Evolutionary conservation across 2,329 filamentous ascomycete genomes (phyloP), one percentile per base, ranked within the genome.

Genomic region (Fusarium chlamydosporum): DNA sequence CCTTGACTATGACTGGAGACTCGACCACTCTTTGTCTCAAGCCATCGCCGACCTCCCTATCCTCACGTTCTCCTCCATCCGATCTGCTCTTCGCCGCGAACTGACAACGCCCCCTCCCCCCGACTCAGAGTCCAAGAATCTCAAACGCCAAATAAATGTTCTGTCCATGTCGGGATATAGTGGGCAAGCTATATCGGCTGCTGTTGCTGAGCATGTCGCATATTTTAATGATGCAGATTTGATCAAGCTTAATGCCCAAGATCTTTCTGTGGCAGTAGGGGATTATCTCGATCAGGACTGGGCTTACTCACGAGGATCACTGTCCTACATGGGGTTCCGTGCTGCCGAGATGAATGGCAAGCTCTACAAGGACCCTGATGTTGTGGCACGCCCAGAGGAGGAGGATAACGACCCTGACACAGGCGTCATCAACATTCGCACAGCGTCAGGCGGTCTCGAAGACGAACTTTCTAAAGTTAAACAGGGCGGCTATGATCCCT

Each of bases 241-340:
- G 4, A 80, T 96, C 33, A 85, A 87, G 20, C 76, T 96, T 12
- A 87, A 90, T 73, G 88, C 92, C 2, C 86, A 89, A 65, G 90
- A 91, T 73, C 80, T 96, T 54, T 91, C 91, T 4, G 84, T 90
- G 50, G 81, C 96, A 27, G 84, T 90, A 1, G 91, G 90, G 4
- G 84, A 88, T 42, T 93, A 94, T 72, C 79, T 94, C 11, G 91
- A 90, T 6, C 88, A 92, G 72, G 84, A 86, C 61, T 82, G 79
- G 78, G 79, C 80, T 6, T 83, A 81, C 47, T 79, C 79, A 3
- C 76, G 83, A 13, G 84, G 86, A 2, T 76, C 81, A 20, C 77
- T 87, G 12, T 84, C 87, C 3, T 82, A 84, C 68, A 77, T 90
- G 47, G 87, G 85, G 3, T 90, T 89, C 67, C 81, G 82, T 68